Percentiles rank a stretch among this genome's conserved stretches.
Evolutionary conservation across 495 filamentous ascomycete species (phyloP).

Genomic region (Xylona heveae): DNA sequence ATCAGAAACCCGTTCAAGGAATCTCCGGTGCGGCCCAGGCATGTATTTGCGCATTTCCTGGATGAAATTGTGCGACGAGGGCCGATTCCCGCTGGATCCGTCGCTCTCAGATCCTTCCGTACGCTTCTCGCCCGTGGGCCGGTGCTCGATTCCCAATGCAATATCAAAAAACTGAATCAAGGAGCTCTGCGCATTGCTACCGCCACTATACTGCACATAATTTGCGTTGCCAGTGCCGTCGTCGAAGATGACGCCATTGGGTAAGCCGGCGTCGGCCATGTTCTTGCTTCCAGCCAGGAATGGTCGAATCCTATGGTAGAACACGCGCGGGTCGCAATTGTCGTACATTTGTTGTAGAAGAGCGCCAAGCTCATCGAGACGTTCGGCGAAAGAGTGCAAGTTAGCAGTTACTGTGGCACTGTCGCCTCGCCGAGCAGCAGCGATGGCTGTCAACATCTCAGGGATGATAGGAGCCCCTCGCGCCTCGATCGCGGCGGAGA

Average conservation of each 20-base stretch:
- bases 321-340: slow-evolving; percentile 76
- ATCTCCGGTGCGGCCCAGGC: slow-evolving; percentile 79
- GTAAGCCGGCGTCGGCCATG: slow-evolving; percentile 81
- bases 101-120: slow-evolving; percentile 22
- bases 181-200: slow-evolving; percentile 89
- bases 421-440: slow-evolving; percentile 54
- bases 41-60: slow-evolving; percentile 93
- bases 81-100: slow-evolving; percentile 29
- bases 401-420: slow-evolving; percentile 47
- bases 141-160: slow-evolving; percentile 74
- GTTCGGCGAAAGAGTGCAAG: slow-evolving; percentile 60
- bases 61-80: slow-evolving; percentile 70
- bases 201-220: slow-evolving; percentile 67
- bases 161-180: slow-evolving; percentile 91
- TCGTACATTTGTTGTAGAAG: slow-evolving; percentile 77
- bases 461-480: slow-evolving; percentile 75
- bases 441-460: slow-evolving; percentile 70
- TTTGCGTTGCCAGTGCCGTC: slow-evolving; percentile 39
- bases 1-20: slow-evolving; percentile 54
- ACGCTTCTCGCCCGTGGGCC: slow-evolving; percentile 59
- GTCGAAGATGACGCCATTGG: slow-evolving; percentile 72
- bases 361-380: slow-evolving; percentile 57
- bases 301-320: slow-evolving; percentile 83
- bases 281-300: slow-evolving; percentile 94
- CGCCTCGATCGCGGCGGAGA: slow-evolving; percentile 91